Percentiles rank a stretch among this genome's conserved stretches.
These are phyloP conservation scores for Neospermospora avenae DNA, from an alignment of 2,329 filamentous ascomycete genomes.

Conservation along the genomic window DNA sequence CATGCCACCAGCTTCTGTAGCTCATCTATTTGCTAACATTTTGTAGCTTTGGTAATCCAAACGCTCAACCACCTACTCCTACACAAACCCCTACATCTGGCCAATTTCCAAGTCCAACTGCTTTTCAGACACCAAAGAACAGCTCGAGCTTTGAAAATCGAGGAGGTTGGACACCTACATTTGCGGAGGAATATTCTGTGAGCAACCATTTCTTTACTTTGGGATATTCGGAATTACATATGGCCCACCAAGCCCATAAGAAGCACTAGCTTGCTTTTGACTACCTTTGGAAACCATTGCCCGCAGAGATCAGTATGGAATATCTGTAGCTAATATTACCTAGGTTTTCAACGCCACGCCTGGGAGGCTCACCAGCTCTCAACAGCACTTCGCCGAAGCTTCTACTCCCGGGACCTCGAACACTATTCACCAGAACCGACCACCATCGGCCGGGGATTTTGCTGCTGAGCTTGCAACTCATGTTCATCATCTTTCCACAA, in stretches of 20 bases:
- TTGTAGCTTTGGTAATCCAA: slow-evolving; percentile 60
- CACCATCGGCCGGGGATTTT: slow-evolving; percentile 44
- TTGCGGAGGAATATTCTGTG: slow-evolving; percentile 63
- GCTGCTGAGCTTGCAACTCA: slow-evolving; percentile 55
- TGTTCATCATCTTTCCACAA: slow-evolving; percentile 58
- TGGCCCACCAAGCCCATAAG: background rate
- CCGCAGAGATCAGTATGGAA: background rate
- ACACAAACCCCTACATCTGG: slow-evolving; percentile 54
- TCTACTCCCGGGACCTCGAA: slow-evolving; percentile 25
- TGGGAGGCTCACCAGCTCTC: slow-evolving; percentile 47
- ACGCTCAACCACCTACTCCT: slow-evolving; percentile 57
- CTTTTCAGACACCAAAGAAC: slow-evolving; percentile 54
- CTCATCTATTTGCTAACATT: slow-evolving; percentile 36
- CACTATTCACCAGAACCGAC: slow-evolving; percentile 41
- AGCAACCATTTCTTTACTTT: background rate
- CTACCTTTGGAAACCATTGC: background rate
- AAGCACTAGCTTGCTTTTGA: background rate
- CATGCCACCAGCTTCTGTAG: slow-evolving; percentile 30
- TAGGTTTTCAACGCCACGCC: slow-evolving; percentile 56
- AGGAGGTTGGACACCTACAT: slow-evolving; percentile 56
- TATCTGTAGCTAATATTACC: slow-evolving; percentile 1
- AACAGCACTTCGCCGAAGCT: slow-evolving; percentile 29
- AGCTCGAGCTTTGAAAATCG: slow-evolving; percentile 47
- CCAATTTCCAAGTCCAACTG: slow-evolving; percentile 49
- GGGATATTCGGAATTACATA: background rate